Evolutionary conservation across 2,329 filamentous ascomycete genomes (phyloP), one percentile per base, ranked within the genome.

Genomic region (Pestalotiopsis sp.): DNA sequence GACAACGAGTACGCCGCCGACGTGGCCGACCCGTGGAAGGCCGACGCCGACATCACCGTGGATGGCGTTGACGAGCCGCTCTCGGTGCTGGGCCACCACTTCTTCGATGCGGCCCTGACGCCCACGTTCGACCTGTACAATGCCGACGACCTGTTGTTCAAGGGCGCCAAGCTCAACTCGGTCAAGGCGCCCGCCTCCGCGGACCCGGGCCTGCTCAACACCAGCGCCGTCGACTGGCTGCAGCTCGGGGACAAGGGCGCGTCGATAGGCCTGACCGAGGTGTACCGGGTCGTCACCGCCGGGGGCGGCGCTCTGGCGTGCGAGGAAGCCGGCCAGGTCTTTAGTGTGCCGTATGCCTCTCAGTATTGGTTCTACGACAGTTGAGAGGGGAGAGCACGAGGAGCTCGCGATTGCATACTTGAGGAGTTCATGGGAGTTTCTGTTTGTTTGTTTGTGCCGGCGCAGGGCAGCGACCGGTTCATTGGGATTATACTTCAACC

Each of bases 81-180:
- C 5, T 78, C 80, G 63, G 84, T 85, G 73, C 76, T 90, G 14
- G 92, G 91, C 38, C 85, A 89, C 74, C 92, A 94, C 84, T 92
- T 84, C 85, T 94, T 94, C 83, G 86, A 86, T 78, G 70, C 71
- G 61, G 71, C 75, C 59, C 80, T 84, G 71, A 79, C 82, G 0
- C 91, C 92, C 1, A 88, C 84, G 13, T 94, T 93, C 76, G 83
- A 87, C 69, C 82, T 93, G 49, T 76, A 79, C 65, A 77, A 74
- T 6, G 76, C 78, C 52, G 59, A 20, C 59, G 78, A 81, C 73
- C 77, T 83, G 75, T 78, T 85, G 72, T 82, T 81, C 69, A 82
- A 80, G 71, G 82, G 76, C 67, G 84, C 84, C 77, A 89, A 89
- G 79, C 71, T 83, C 56, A 84, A 80, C 39, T 77, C 75, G 45